These are phyloP conservation scores for Dicorynia guianensis DNA, from an alignment of 306 rosid genomes.

Conservation along the genomic window DNA sequence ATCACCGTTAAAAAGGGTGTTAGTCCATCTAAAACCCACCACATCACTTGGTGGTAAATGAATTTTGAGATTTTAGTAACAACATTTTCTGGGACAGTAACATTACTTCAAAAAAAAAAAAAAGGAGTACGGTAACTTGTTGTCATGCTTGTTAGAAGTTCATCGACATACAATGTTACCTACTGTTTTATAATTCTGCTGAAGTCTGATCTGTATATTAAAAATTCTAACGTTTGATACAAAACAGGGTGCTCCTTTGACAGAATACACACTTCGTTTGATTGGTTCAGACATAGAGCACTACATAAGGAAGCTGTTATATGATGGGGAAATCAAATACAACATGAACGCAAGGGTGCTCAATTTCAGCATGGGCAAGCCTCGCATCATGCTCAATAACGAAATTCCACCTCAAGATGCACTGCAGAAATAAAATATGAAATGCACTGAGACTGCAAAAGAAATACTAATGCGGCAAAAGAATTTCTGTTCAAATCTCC, in stretches of 20 bases:
- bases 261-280: conserved; percentile 86
- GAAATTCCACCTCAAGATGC: conserved; percentile 58
- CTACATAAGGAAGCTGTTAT: conserved; percentile 68
- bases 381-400: conserved; percentile 74
- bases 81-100: too few species aligned
- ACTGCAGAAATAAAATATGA: conserved; percentile 40
- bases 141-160: too few species aligned
- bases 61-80: too few species aligned
- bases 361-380: conserved; percentile 99
- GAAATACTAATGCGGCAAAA: too few species aligned
- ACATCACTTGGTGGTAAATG: too few species aligned
- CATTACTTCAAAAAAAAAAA: too few species aligned
- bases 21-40: too few species aligned
- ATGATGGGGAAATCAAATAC: conserved; percentile 72
- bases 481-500: too few species aligned
- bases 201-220: conserved; percentile 21
- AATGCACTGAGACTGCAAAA: conserved; percentile 5
- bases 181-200: conserved; percentile 1
- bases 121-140: too few species aligned
- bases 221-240: conserved; percentile 26
- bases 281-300: conserved; percentile 97
- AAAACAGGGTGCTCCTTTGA: conserved; percentile 86
- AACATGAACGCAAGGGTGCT: conserved; percentile 87
- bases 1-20: too few species aligned
- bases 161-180: too few species aligned